Percentiles rank a stretch among this genome's conserved stretches.
These are phyloP conservation scores for Colletotrichum karsti DNA, from an alignment of 2,329 filamentous ascomycete genomes.

Conservation along the genomic window DNA sequence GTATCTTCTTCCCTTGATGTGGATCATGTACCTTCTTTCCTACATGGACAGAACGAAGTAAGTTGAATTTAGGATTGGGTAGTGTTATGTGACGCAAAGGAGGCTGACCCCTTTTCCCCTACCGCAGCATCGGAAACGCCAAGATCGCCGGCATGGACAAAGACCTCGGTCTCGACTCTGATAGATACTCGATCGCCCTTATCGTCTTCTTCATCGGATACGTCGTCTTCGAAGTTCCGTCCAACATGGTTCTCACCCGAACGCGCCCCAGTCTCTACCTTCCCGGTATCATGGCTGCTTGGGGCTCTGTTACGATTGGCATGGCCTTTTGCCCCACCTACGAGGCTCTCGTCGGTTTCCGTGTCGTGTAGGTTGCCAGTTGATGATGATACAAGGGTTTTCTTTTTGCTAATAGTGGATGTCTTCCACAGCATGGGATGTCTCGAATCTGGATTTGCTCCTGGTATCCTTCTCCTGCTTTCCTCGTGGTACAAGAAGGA, in stretches of 20 bases:
- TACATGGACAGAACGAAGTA: conserved; percentile 66
- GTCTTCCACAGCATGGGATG: conserved; percentile 57
- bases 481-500: conserved; percentile 70
- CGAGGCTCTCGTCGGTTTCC: conserved; percentile 39
- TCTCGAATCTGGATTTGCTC: conserved; percentile 67
- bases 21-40: conserved; percentile 60
- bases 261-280: conserved; percentile 71
- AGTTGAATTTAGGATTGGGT: background rate
- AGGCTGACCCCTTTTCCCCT: background rate
- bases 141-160: conserved; percentile 59
- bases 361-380: conserved; percentile 43
- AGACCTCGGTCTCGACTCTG: conserved; percentile 60
- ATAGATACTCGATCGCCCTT: conserved; percentile 67
- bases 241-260: conserved; percentile 72
- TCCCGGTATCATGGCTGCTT: conserved; percentile 70
- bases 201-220: conserved; percentile 77
- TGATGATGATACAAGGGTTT: too few species aligned
- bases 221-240: conserved; percentile 69
- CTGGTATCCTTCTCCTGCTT: conserved; percentile 67
- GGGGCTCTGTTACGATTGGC: conserved; percentile 37
- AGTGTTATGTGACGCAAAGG: background rate
- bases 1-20: conserved; percentile 57
- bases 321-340: conserved; percentile 40
- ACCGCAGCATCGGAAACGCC: conserved; percentile 58
- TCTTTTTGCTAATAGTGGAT: too few species aligned